Conservation (phyloP, 2,329 filamentous ascomycete species). For the Paraphaeosphaeria sporulosa region DNA sequence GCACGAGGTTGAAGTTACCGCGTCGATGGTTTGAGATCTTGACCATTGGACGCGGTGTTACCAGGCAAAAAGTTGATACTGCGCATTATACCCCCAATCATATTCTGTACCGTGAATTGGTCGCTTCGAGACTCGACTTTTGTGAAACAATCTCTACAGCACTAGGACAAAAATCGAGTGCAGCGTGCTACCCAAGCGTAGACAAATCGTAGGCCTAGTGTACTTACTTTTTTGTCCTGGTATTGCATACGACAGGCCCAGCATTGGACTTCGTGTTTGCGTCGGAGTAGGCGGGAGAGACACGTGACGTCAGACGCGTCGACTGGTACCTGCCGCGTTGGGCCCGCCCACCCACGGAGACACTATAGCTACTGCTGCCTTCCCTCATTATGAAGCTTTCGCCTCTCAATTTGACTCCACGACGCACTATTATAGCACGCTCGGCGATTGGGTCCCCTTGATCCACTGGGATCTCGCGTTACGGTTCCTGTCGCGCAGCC, state of each 20-base stretch:
- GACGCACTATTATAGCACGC: not conserved
- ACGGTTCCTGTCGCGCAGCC: not conserved
- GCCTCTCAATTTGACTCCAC: not conserved
- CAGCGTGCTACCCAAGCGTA: too few relatives aligned
- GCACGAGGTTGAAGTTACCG: not conserved
- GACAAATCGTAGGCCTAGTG: too few relatives aligned
- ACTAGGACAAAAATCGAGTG: too few relatives aligned
- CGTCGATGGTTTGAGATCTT: not conserved
- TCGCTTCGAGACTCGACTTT: not conserved
- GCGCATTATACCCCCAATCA: conserved; percentile 17
- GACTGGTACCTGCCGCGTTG: not conserved
- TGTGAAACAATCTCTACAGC: too few relatives aligned
- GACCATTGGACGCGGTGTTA: not conserved
- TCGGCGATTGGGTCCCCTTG: not conserved
- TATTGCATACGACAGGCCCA: too few relatives aligned
- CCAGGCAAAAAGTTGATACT: not conserved
- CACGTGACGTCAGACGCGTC: conserved; percentile 13
- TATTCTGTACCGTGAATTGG: not conserved
- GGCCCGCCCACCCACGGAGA: not conserved
- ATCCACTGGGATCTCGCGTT: not conserved
- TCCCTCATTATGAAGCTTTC: conserved; percentile 1
- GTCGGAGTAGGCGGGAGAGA: not conserved
- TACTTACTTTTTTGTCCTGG: too few relatives aligned
- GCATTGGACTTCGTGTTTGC: too few relatives aligned
- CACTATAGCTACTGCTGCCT: not conserved